Evolutionary conservation across 352 stramenopile species (phyloP).

Genomic region (Phytophthora palmivora): DNA sequence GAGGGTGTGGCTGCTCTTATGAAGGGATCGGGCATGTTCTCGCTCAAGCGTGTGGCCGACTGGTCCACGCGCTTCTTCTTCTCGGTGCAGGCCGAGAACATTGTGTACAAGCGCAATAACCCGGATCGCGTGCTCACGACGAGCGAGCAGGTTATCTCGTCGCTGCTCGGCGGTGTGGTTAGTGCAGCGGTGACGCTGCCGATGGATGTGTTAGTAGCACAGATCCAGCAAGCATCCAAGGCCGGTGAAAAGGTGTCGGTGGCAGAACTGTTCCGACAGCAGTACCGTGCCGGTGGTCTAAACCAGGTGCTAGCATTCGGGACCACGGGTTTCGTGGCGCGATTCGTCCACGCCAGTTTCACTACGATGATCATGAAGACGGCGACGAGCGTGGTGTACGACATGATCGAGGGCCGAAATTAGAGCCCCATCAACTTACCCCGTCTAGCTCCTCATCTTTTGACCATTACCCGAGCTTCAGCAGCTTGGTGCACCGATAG

Average conservation of each 20-base stretch:
- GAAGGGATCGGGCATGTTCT: conserved; percentile 93
- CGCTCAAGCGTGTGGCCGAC: conserved; percentile 92
- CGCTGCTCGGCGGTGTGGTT: conserved; percentile 82
- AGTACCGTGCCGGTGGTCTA: conserved; percentile 80
- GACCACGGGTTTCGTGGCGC: conserved; percentile 81
- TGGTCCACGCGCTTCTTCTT: conserved; percentile 95
- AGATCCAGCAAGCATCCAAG: conserved; percentile 94
- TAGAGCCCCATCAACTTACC: conserved; percentile 25
- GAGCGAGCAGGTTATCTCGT: conserved; percentile 80
- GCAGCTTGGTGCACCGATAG: conserved; percentile 29
- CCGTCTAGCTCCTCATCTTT: conserved; percentile 16
- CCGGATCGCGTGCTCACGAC: conserved; percentile 67
- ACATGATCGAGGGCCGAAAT: conserved; percentile 63
- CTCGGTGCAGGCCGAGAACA: conserved; percentile 84
- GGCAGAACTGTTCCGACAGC: conserved; percentile 71
- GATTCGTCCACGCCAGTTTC: conserved; percentile 81
- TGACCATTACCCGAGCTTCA: conserved; percentile 15
- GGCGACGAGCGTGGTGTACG: conserved; percentile 84
- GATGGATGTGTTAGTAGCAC: conserved; percentile 93
- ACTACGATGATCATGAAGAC: conserved; percentile 95
- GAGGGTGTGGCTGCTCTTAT: conserved; percentile 90
- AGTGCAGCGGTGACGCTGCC: conserved; percentile 89
- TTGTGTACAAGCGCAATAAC: conserved; percentile 78
- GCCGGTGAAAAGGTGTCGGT: conserved; percentile 84
- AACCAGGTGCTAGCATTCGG: conserved; percentile 84